Evolutionary conservation across 2,329 filamentous ascomycete species (phyloP), one percentile per base, ranked within the genome.

Genomic region (Penicillium expansum): DNA sequence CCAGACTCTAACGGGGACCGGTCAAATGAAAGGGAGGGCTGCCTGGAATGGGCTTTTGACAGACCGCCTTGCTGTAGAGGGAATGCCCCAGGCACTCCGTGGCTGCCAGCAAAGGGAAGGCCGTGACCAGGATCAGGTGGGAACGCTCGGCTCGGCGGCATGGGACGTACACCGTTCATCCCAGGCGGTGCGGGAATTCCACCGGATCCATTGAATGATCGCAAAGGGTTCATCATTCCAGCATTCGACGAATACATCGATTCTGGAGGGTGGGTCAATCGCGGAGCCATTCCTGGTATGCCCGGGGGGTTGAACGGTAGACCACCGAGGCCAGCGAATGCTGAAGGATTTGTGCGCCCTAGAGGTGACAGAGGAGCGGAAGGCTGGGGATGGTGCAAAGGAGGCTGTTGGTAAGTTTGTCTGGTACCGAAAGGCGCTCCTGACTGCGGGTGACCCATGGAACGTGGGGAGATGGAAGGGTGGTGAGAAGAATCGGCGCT

Each of bases 31-130:
- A 80, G 81, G 6, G 91, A 96, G 11, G 85, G 82, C 64, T 95
- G 91, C 60, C 92, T 83, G 9, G 88, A 88, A 74, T 96, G 92
- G 5, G 83, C 73, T 48, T 82, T 79, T 6, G 79, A 71, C 8
- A 79, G 72, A 18, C 73, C 74, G 48, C 71, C 70, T 53, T 71
- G 71, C 37, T 73, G 72, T 49, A 70, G 64, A 27, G 67, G 65
- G 48, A 73, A 71, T 38, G 68, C 63, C 20, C 69, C 69, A 30
- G 69, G 64, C 33, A 69, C 80, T 32, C 83, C 74, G 43, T 74
- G 82, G 43, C 73, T 73, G 30, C 69, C 63, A 51, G 74, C 68
- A 62, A 77, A 78, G 38, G 73, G 68, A 51, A 78, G 77, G 4
- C 77, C 61, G 39, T 74, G 70, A 9, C 76, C 71, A 27, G 69